Evolutionary conservation across 352 stramenopile genomes (phyloP).

Genomic region (Globisporangium uncinulatum): DNA sequence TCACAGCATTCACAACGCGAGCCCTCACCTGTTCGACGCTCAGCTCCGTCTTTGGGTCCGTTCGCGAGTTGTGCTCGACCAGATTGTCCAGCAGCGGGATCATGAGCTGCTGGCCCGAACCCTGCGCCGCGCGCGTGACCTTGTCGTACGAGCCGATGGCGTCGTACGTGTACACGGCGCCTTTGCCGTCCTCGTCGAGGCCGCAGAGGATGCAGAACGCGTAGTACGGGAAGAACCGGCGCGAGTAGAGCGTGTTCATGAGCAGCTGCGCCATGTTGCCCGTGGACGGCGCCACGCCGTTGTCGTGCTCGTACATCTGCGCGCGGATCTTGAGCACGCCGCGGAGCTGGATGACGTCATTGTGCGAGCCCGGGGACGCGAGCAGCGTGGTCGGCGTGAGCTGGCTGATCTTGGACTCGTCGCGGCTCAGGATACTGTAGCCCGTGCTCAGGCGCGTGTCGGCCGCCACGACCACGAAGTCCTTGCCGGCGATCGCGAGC

Average conservation of each 20-base stretch:
- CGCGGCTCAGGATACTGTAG: slow-evolving; percentile 96
- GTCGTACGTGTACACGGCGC: slow-evolving; percentile 98
- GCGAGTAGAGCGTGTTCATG: slow-evolving; percentile 97
- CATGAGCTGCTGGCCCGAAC: slow-evolving; percentile 94
- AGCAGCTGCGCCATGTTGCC: slow-evolving; percentile 95
- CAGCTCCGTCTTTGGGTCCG: slow-evolving; percentile 90
- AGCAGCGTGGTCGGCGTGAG: slow-evolving; percentile 71
- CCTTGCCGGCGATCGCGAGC: slow-evolving; percentile 91
- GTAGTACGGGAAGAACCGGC: slow-evolving; percentile 99
- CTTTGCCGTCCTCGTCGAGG: slow-evolving; percentile 95
- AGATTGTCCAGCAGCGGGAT: slow-evolving; percentile 99
- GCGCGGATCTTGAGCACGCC: slow-evolving; percentile 72
- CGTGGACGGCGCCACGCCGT: slow-evolving; percentile 91
- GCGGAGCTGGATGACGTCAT: slow-evolving; percentile 84
- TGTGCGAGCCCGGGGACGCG: slow-evolving; percentile 75
- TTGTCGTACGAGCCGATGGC: slow-evolving; percentile 91
- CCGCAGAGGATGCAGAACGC: slow-evolving; percentile 97
- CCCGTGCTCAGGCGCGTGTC: slow-evolving; percentile 96
- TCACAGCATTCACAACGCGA: background rate
- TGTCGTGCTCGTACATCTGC: slow-evolving; percentile 94
- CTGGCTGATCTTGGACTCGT: slow-evolving; percentile 89
- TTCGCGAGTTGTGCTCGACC: slow-evolving; percentile 88
- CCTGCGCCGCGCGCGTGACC: slow-evolving; percentile 72
- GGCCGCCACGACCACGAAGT: slow-evolving; percentile 96
- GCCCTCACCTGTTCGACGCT: slow-evolving; percentile 77